Evolutionary conservation across 805 yeast species (phyloP), one percentile per base, ranked within the genome.

Genomic region (Myxozyma monticola): DNA sequence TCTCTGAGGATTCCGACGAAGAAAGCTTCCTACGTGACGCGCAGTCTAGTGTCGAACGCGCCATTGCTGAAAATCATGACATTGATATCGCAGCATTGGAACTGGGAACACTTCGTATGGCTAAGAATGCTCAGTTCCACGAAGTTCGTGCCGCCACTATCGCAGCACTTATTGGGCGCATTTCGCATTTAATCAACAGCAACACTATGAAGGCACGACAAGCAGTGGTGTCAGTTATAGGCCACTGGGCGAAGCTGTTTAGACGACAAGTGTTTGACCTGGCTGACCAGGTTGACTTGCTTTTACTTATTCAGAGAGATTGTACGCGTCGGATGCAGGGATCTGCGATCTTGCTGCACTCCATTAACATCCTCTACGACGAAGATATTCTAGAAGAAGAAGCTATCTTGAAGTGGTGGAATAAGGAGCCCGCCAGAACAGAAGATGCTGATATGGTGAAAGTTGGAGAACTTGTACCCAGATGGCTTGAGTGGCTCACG

Each of bases 91-190:
- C 99, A 0, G 71, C 88, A 57, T 72, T 93, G 52, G 99, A 93
- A 71, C 77, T 93, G 62, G 91, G 91, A 66, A 93, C 99, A 0
- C 76, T 93, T 64, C 79, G 98, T 71, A 91, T 93, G 99, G 88
- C 96, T 62, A 85, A 90, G 93, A 88, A 93, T 66, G 99, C 89
- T 15, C 79, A 93, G 0, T 91, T 93, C 68, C 95, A 88, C 62
- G 96, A 90, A 64, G 97, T 93, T 12, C 79, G 97, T 65, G 69
- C 73, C 26, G 95, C 96, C 4, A 88, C 96, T 0, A 73, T 81
- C 30, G 74, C 75, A 33, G 93, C 97, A 0, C 72, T 93, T 62
- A 62, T 88, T 37, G 72, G 74, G 37, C 77, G 93, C 62, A 79
- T 87, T 10, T 75, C 80, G 44, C 88, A 88, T 59, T 84, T 85